A percentile compares a stretch with the other conserved stretches of the same genome.
Evolutionary conservation across 1,139 yeast species (phyloP).

Genomic region (Scheffersomyces stambukii): DNA sequence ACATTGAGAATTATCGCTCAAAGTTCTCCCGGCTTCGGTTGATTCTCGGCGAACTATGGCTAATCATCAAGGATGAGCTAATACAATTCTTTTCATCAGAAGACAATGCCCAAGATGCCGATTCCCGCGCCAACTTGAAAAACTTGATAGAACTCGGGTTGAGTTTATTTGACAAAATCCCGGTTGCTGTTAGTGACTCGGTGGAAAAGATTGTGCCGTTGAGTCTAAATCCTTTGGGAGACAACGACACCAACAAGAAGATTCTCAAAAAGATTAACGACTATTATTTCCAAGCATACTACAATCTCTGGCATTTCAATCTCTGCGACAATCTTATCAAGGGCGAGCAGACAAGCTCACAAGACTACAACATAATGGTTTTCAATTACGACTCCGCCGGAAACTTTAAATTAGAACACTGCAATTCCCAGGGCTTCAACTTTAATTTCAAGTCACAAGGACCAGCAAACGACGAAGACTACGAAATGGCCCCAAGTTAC

Average conservation of each 20-base stretch:
- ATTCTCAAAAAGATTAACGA: slow-evolving; percentile 43
- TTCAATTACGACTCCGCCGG: slow-evolving; percentile 22
- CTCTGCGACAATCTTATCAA: slow-evolving; percentile 61
- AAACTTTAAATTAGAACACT: slow-evolving; percentile 24
- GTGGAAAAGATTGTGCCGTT: slow-evolving; percentile 40
- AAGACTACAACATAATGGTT: slow-evolving; percentile 24
- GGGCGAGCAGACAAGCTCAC: slow-evolving; percentile 11
- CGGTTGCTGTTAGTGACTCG: slow-evolving; percentile 40
- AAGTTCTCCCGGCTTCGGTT: slow-evolving; percentile 60
- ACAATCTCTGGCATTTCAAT: slow-evolving; percentile 76
- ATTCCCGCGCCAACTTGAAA: slow-evolving; percentile 18
- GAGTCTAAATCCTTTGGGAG: slow-evolving; percentile 23
- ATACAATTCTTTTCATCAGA: slow-evolving; percentile 8
- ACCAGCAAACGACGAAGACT: too few relatives aligned
- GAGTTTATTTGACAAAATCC: slow-evolving; percentile 60
- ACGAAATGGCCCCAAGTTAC: too few relatives aligned
- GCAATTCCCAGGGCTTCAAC: slow-evolving; percentile 33
- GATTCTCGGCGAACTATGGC: slow-evolving; percentile 64
- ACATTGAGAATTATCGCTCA: slow-evolving; percentile 56
- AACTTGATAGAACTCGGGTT: slow-evolving; percentile 44
- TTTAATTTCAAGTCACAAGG: slow-evolving; percentile 20
- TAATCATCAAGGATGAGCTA: slow-evolving; percentile 45
- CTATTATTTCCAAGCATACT: slow-evolving; percentile 57
- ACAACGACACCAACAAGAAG: slow-evolving; percentile 19
- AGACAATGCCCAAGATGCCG: slow-evolving; percentile 11